Evolutionary conservation across 441 rosid species (phyloP).

Genomic region (Breynia disticha): DNA sequence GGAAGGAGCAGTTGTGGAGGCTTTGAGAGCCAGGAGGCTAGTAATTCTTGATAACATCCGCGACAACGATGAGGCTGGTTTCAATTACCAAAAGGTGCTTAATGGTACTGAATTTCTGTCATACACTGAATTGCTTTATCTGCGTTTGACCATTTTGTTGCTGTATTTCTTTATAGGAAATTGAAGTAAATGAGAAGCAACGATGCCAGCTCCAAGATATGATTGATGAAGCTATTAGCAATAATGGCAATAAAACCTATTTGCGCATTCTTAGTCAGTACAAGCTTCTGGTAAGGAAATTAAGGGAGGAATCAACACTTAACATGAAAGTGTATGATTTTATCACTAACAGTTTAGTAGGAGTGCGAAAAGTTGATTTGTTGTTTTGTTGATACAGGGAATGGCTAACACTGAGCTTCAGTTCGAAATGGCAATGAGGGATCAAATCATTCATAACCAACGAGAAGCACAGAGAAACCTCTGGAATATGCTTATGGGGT

Average conservation of each 20-base stretch:
- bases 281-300: slow-evolving; percentile 74
- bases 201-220: slow-evolving; percentile 67
- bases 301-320: neutral
- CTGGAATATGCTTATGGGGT: slow-evolving; percentile 71
- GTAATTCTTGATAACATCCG: slow-evolving; percentile 91
- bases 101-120: slow-evolving; percentile 1
- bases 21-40: slow-evolving; percentile 68
- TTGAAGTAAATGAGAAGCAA: slow-evolving; percentile 72
- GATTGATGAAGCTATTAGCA: slow-evolving; percentile 75
- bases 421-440: slow-evolving; percentile 94
- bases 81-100: slow-evolving; percentile 63
- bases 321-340: neutral
- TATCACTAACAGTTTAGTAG: no score
- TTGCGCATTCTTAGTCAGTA: slow-evolving; percentile 82
- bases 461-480: slow-evolving; percentile 70
- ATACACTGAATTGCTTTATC: neutral
- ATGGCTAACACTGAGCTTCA: slow-evolving; percentile 92
- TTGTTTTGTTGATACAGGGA: slow-evolving; percentile 34
- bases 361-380: neutral
- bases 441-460: slow-evolving; percentile 84
- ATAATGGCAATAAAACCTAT: slow-evolving; percentile 76
- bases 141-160: slow-evolving; percentile 11
- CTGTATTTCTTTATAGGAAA: slow-evolving; percentile 42
- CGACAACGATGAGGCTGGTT: slow-evolving; percentile 89
- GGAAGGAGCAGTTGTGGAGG: slow-evolving; percentile 47